Percentiles rank a stretch among this genome's conserved stretches.
Evolutionary conservation across 2,329 filamentous ascomycete genomes (phyloP).

Genomic region (Paraconiothyrium sp.): DNA sequence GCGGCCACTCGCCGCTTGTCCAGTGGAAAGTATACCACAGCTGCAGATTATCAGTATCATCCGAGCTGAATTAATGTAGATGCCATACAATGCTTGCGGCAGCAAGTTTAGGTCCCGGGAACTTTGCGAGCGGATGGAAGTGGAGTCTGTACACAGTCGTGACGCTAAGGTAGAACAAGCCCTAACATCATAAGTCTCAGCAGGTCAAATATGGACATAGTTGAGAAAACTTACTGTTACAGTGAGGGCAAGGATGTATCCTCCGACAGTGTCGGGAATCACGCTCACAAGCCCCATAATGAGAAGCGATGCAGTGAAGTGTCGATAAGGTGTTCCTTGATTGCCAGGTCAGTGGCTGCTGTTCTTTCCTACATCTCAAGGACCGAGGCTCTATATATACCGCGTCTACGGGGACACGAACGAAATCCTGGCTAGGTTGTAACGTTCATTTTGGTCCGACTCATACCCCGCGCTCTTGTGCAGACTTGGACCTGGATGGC

Average conservation of each 20-base stretch:
- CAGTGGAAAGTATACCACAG: constrained; percentile 3
- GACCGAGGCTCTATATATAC: background rate
- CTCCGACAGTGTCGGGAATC: background rate
- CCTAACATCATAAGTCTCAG: background rate
- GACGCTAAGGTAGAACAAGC: background rate
- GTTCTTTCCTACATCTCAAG: background rate
- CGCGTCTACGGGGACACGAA: background rate
- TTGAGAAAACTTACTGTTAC: background rate
- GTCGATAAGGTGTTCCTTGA: background rate
- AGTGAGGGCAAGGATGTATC: background rate
- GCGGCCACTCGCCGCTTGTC: constrained; percentile 4
- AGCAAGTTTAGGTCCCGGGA: constrained; percentile 47
- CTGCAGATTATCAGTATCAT: background rate
- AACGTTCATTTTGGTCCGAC: background rate
- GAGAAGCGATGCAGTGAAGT: background rate
- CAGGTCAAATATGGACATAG: background rate
- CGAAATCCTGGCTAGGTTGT: background rate
- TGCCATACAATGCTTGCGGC: constrained; percentile 22
- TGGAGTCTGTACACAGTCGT: constrained; percentile 41
- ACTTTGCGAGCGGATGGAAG: constrained; percentile 50
- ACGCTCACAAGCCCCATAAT: background rate
- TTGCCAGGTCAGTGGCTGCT: background rate
- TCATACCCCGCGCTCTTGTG: background rate
- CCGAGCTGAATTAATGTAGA: background rate
- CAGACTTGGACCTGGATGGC: background rate